Base-by-base conservation (phyloP, 2,329 filamentous ascomycete genomes). In the Trichophyton simii region DNA sequence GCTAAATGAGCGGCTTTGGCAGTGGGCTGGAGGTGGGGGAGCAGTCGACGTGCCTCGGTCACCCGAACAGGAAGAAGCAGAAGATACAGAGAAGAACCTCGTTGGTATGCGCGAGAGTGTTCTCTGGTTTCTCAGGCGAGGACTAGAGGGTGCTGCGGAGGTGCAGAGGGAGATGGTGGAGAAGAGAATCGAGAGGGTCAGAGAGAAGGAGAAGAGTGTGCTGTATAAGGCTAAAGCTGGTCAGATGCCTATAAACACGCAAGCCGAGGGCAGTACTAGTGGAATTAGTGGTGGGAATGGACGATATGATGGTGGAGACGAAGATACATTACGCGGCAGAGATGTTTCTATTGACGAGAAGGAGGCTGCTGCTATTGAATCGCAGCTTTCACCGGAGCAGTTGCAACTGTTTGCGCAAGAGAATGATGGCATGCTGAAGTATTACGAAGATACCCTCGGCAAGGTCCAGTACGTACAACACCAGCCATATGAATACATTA, bases 131-230 rank as follows among this genome's bases (percentile, higher is more conserved):
- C 72, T 99, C 68, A 81, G 88, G 65, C 82, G 87, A 70, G 82
- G 84, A 68, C 75, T 97, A 65, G 88, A 94, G 75, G 80, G 84
- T 66, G 91, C 87, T 61, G 87, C 88, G 48, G 81, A 84, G 68
- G 84, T 87, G 65, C 92, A 97, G 77, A 85, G 89, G 68, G 83
- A 82, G 58, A 96, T 97, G 90, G 96, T 97, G 81, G 91, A 96
- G 76, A 88, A 89, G 69, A 79, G 94, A 67, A 79, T 97, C 66
- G 85, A 85, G 69, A 80, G 94, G 60, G 89, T 95, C 72, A 81
- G 92, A 73, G 91, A 97, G 77, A 94, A 88, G 82, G 91, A 86
- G 69, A 89, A 89, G 75, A 95, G 89, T 70, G 82, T 92, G 63
- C 77, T 96, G 61, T 88, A 90, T 65, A 91, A 89, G 72, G 80